phyloP scores from a whole-genome alignment of 2,329 filamentous ascomycete genomes.

The Dryadomyces quercus-mongolicae region DNA sequence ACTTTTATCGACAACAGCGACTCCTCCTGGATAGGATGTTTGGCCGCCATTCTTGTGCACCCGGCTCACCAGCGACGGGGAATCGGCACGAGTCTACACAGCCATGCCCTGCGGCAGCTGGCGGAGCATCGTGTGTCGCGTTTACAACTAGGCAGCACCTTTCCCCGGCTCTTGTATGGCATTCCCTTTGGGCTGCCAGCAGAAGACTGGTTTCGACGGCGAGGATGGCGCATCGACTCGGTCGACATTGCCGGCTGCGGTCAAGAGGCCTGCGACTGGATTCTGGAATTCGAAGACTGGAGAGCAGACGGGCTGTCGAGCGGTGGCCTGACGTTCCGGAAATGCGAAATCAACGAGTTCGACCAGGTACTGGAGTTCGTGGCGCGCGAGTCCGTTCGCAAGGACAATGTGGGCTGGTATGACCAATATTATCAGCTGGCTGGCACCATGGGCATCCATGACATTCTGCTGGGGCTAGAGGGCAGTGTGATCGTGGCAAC shows the following conservation, averaged over 20 bases:
- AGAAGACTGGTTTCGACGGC: conserved; percentile 39
- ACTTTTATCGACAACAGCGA: conserved; percentile 41
- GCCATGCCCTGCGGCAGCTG: conserved; percentile 36
- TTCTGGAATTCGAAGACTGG: conserved; percentile 39
- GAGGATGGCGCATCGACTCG: conserved; percentile 39
- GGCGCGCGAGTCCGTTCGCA: conserved; percentile 30
- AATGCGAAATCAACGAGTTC: conserved; percentile 33
- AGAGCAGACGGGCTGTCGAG: conserved; percentile 26
- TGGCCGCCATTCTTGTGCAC: conserved; percentile 41
- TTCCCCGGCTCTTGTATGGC: conserved; percentile 45
- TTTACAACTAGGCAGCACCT: conserved; percentile 45
- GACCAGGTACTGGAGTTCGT: conserved; percentile 36
- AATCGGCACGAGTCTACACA: conserved; percentile 40
- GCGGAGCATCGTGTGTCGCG: conserved; percentile 36
- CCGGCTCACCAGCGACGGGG: conserved; percentile 34
- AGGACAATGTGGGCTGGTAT: conserved; percentile 43
- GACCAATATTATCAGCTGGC: conserved; percentile 44
- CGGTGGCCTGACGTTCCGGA: conserved; percentile 29
- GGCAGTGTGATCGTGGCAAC: conserved; percentile 35
- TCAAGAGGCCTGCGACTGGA: conserved; percentile 39
- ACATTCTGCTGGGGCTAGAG: conserved; percentile 42
- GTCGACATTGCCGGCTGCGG: conserved; percentile 30
- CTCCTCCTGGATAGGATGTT: conserved; percentile 40
- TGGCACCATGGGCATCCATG: conserved; percentile 32
- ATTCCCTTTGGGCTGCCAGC: conserved; percentile 29